These are phyloP conservation scores for Drosera spatulata DNA, from an alignment of 179 eudicot genomes.

Conservation along the genomic window DNA sequence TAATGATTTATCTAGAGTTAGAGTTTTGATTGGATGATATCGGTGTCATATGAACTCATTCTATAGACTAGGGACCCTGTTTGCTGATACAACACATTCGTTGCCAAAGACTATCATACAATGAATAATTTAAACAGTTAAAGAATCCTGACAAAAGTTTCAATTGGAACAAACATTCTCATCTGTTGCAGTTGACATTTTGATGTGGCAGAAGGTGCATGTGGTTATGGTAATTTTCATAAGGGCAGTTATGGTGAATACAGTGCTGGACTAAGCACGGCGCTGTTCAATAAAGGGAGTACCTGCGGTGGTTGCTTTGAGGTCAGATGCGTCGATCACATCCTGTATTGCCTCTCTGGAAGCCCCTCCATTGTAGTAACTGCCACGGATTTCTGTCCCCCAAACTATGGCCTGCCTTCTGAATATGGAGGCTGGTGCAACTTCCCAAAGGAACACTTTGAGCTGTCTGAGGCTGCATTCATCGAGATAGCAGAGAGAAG, in stretches of 20 bases:
- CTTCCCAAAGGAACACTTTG: slow-evolving; percentile 47
- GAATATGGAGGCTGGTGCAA: slow-evolving; percentile 76
- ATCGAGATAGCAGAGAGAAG: slow-evolving; percentile 31
- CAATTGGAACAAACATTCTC: too few relatives aligned
- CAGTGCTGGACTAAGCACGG: slow-evolving; percentile 46
- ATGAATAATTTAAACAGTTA: too few relatives aligned
- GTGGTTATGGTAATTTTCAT: slow-evolving; percentile 60
- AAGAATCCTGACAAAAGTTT: too few relatives aligned
- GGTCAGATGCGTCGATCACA: slow-evolving; percentile 51
- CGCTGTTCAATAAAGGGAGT: slow-evolving; percentile 50
- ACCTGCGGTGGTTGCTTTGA: slow-evolving; percentile 59
- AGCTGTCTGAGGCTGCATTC: slow-evolving; percentile 48
- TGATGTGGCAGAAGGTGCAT: slow-evolving; percentile 42
- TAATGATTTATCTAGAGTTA: too few relatives aligned
- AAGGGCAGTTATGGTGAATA: slow-evolving; percentile 36
- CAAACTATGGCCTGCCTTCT: slow-evolving; percentile 44
- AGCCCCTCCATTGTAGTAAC: slow-evolving; percentile 51
- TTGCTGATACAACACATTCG: too few relatives aligned
- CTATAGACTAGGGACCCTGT: too few relatives aligned
- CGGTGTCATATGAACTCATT: too few relatives aligned
- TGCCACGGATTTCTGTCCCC: slow-evolving; percentile 60
- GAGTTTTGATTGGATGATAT: too few relatives aligned
- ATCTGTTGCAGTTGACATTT: neutral
- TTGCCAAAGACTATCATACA: too few relatives aligned
- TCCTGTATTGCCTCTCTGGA: slow-evolving; percentile 44